These are phyloP conservation scores for Zygnema circumcarinatum DNA, from an alignment of 139 green algal species.

Conservation along the genomic window DNA sequence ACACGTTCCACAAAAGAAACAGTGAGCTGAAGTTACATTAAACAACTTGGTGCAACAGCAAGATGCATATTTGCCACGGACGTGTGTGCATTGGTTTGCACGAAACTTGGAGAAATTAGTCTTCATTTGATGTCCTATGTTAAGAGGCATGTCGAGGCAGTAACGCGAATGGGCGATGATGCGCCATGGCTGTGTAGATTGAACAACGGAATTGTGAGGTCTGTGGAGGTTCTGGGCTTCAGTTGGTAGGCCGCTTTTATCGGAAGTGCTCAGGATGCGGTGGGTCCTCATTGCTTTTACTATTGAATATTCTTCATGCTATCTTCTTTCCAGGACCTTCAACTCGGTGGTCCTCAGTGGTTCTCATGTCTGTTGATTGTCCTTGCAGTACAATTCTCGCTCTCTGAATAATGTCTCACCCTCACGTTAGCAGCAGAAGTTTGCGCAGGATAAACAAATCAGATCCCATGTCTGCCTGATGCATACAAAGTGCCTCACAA, in stretches of 20 bases:
- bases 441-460: too few species aligned
- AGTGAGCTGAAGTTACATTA: not conserved
- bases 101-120: too few species aligned
- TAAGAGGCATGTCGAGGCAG: too few species aligned
- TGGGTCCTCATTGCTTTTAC: conserved; percentile 26
- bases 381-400: not conserved
- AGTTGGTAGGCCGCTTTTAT: conserved; percentile 42
- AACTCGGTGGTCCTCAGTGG: not conserved
- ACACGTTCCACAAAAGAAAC: not conserved
- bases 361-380: not conserved
- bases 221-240: conserved; percentile 30
- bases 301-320: conserved; percentile 7
- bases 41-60: not conserved
- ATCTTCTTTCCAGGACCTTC: not conserved
- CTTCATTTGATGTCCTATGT: too few species aligned
- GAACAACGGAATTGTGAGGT: conserved; percentile 19
- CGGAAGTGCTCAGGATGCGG: conserved; percentile 37
- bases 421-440: too few species aligned
- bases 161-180: too few species aligned
- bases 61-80: too few species aligned
- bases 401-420: not conserved
- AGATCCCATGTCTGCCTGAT: too few species aligned
- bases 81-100: too few species aligned
- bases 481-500: too few species aligned
- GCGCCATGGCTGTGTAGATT: too few species aligned